Evolutionary conservation across 352 stramenopile genomes (phyloP), one percentile per base, ranked within the genome.

Genomic region (Elongisporangium undulatum): DNA sequence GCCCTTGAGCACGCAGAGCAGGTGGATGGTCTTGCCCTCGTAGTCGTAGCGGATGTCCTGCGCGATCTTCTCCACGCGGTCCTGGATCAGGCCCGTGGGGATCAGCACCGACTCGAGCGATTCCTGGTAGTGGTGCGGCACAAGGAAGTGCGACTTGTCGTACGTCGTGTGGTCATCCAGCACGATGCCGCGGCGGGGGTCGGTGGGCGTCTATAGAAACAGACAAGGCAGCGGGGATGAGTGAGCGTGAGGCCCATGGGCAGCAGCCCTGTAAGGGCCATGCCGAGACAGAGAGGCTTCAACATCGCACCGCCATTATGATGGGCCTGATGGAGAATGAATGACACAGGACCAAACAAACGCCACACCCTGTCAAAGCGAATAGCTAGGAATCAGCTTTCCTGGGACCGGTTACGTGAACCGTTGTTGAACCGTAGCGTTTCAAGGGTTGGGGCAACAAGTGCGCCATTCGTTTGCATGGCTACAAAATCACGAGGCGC

Each of bases 1-100:
- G 56, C 88, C 92, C 68, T 98, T 98, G 57, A 98, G 77, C 49
- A 97, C 85, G 49, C 92, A 98, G 51, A 98, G 63, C 51, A 98
- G 67, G 66, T 98, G 91, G 59, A 97, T 81, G 7, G 89, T 97
- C 63, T 90, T 79, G 59, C 84, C 88, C 58, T 90, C 72, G 61
- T 98, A 97, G 61, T 95, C 85, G 58, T 89, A 78, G 39, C 82
- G 75, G 53, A 98, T 97, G 66, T 97, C 88, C 59, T 95, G 85
- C 20, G 93, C 93, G 53, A 98, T 65, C 61, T 97, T 97, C 67
- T 97, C 86, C 16, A 97, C 84, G 52, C 92, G 89, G 75, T 98
- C 89, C 38, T 85, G 64, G 62, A 98, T 96, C 22, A 97, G 70
- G 9, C 92, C 92, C 56, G 87, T 78, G 9, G 92, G 88, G 59